Base-by-base conservation (phyloP, 2,329 filamentous ascomycete genomes). In the Aspergillus arachidicola region DNA sequence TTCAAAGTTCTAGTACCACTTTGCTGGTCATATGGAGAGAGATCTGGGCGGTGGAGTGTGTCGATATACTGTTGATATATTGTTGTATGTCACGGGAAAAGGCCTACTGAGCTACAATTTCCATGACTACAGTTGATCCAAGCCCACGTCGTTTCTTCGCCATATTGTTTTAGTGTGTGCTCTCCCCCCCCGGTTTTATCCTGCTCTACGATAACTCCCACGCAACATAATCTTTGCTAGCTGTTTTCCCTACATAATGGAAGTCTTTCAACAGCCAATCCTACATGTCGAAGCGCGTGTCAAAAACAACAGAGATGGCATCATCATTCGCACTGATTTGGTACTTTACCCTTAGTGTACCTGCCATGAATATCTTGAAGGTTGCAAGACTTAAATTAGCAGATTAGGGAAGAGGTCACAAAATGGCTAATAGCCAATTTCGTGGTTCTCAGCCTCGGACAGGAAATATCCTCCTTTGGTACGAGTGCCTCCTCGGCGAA, bases 211-310 rank as follows among this genome's bases (percentile, higher is more conserved):
- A 19, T 32, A 14, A 38, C 6, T 16, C 11, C 6, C 6, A 54
- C 9, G 14, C 43, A 38, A 30, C 9, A 58, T 63, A 60, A 46
- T 43, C 32, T 38, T 43, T 7, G 43, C n/a, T 19, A 58, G 12
- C 30, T 63, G n/a, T 58, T 21, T 16, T 41, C 53, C 21, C n/a
- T 9, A 30, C 41, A 9, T 16, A 4, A 67, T 63, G 53, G 60
- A 68, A 16, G 34, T 54, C 21, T 41, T 54, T 23, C 65, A 64
- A n/a, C 72, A 66, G 41, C 74, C 78, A 16, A 70, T 75, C 16
- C 64, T 81, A 10, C 76, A 81, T 61, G 65, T 81, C 46, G 79
- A 81, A 63, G 77, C 75, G 36, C 72, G 76, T 12, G 68, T 80
- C 41, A 76, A 73, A 45, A 70, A 60, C 64, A 70, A 64, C 36